Conservation (phyloP, 805 yeast species). For the Candida jianshihensis region DNA sequence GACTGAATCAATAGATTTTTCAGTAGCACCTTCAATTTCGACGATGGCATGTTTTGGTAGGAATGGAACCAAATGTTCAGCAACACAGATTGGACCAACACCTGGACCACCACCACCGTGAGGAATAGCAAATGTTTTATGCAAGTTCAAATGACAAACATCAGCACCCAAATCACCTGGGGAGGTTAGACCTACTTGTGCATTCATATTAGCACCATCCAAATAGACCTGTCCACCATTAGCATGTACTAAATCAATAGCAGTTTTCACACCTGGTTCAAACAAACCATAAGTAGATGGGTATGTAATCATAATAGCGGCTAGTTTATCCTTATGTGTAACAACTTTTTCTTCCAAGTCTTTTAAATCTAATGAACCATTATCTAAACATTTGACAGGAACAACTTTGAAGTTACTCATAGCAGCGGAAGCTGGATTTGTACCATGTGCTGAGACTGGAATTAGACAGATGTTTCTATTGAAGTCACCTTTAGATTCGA, state of each 20-base stretch:
- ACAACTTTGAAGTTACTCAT: slow-evolving; percentile 95
- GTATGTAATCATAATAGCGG: slow-evolving; percentile 93
- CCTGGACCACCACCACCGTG: slow-evolving; percentile 99
- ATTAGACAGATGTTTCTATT: slow-evolving; percentile 83
- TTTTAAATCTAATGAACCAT: slow-evolving; percentile 79
- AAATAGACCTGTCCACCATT: slow-evolving; percentile 94
- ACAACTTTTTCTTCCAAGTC: slow-evolving; percentile 72
- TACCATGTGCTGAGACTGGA: slow-evolving; percentile 97
- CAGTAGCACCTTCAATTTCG: slow-evolving; percentile 32
- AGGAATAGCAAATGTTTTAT: slow-evolving; percentile 95
- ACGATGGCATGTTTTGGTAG: slow-evolving; percentile 74
- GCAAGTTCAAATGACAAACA: slow-evolving; percentile 94
- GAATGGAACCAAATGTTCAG: slow-evolving; percentile 68
- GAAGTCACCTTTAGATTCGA: slow-evolving; percentile 61
- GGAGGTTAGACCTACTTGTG: slow-evolving; percentile 94
- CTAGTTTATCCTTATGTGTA: slow-evolving; percentile 61
- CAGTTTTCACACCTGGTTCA: slow-evolving; percentile 83
- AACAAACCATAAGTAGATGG: slow-evolving; percentile 97
- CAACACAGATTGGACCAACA: slow-evolving; percentile 96
- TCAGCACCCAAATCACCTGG: slow-evolving; percentile 98
- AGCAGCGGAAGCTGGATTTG: slow-evolving; percentile 97
- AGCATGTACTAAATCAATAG: slow-evolving; percentile 77
- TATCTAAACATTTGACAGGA: slow-evolving; percentile 75
- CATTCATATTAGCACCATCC: slow-evolving; percentile 99
- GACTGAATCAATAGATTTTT: slow-evolving; percentile 63